A percentile compares a stretch with the other conserved stretches of the same genome.
Evolutionary conservation across 2,329 filamentous ascomycete genomes (phyloP).

Genomic region (Truncatella angustata): DNA sequence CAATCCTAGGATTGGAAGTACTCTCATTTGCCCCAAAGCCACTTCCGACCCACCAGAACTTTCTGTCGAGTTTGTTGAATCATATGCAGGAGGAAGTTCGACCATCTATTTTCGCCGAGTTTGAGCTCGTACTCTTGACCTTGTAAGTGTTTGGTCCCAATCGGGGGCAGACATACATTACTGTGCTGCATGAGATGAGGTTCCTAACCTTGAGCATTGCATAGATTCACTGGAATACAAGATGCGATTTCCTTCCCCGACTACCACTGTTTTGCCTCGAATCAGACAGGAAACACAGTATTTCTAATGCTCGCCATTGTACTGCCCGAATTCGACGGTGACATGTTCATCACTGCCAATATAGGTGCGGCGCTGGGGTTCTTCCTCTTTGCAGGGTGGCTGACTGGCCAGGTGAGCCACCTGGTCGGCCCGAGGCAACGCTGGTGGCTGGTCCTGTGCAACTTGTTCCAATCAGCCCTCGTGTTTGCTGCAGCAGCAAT

Average conservation of each 20-base stretch:
- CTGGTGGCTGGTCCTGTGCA: conserved; percentile 53
- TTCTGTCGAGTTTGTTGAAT: conserved; percentile 18
- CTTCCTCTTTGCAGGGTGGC: conserved; percentile 53
- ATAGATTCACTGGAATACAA: conserved; percentile 48
- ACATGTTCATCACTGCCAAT: conserved; percentile 51
- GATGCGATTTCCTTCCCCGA: conserved; percentile 60
- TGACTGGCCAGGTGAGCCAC: conserved; percentile 57
- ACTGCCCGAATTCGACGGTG: conserved; percentile 43
- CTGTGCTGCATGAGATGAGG: too few relatives aligned
- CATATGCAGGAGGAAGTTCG: conserved; percentile 33
- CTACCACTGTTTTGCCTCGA: conserved; percentile 62
- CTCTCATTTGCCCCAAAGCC: too few relatives aligned
- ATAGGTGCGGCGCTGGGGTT: conserved; percentile 54
- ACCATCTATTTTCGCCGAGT: conserved; percentile 39
- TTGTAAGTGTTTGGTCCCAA: conserved; percentile 34
- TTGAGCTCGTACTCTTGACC: conserved; percentile 45
- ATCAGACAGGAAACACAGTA: conserved; percentile 65
- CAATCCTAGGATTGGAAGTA: too few relatives aligned
- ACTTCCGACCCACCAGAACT: too few relatives aligned
- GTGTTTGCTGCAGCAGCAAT: conserved; percentile 52
- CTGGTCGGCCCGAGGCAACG: conserved; percentile 47
- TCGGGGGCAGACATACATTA: too few relatives aligned
- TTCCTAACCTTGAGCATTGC: too few relatives aligned
- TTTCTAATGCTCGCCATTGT: conserved; percentile 54
- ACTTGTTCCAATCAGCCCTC: conserved; percentile 51